Evolutionary conservation across 345 rosid genomes (phyloP).

Genomic region (Moringa oleifera): DNA sequence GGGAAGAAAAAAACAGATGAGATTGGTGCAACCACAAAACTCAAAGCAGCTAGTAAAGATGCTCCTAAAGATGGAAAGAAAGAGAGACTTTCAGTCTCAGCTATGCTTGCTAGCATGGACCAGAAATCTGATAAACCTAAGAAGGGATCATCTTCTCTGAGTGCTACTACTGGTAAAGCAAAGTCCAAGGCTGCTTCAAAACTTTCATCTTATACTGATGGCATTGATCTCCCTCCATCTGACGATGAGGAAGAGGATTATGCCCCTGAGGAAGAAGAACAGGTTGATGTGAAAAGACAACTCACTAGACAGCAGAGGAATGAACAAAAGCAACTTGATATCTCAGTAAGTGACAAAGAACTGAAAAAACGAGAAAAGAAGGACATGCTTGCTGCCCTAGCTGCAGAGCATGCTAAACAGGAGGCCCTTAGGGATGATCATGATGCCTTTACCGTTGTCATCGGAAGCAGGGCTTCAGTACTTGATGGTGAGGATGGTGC

Average conservation of each 20-base stretch:
- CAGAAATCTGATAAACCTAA: constrained; percentile 68
- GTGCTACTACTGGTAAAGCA: constrained; percentile 25
- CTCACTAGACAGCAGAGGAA: constrained; percentile 41
- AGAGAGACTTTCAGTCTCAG: constrained; percentile 69
- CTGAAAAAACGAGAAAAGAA: constrained; percentile 78
- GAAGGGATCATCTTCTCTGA: constrained; percentile 50
- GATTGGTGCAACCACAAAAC: constrained; percentile 34
- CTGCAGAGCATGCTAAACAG: constrained; percentile 48
- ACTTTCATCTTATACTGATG: constrained; percentile 64
- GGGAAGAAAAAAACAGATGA: constrained; percentile 76
- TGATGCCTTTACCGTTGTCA: constrained; percentile 94
- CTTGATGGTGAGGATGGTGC: constrained; percentile 88
- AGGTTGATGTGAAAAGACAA: constrained; percentile 20
- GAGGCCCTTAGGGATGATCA: constrained; percentile 91
- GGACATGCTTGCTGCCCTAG: constrained; percentile 51
- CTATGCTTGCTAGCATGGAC: constrained; percentile 84
- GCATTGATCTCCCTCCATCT: constrained; percentile 84
- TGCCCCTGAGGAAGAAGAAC: constrained; percentile 42
- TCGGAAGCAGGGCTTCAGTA: constrained; percentile 77
- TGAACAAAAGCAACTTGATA: constrained; percentile 47
- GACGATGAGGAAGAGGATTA: constrained; percentile 63
- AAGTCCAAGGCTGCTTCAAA: constrained; percentile 51
- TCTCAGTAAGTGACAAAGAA: constrained; percentile 62
- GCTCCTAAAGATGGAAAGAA: constrained; percentile 47
- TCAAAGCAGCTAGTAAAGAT: constrained; percentile 49